A percentile compares a stretch with the other conserved stretches of the same genome.
These are phyloP conservation scores for Aspergillus kassunensis DNA, from an alignment of 495 filamentous ascomycete genomes.

Conservation along the genomic window DNA sequence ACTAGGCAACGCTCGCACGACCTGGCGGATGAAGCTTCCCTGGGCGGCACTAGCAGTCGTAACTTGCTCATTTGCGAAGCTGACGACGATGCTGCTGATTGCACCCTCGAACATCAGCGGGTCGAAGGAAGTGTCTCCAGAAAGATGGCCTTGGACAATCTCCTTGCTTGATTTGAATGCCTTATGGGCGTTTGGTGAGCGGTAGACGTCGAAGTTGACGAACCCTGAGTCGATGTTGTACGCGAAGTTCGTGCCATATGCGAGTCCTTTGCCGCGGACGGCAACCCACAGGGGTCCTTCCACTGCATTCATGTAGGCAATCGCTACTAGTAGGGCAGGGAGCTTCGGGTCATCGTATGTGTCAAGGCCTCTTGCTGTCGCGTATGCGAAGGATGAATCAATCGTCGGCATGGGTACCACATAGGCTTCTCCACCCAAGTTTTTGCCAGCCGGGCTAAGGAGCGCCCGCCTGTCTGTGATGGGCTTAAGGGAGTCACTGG, in stretches of 20 bases:
- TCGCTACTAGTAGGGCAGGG: conserved; percentile 80
- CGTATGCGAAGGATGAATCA: conserved; percentile 85
- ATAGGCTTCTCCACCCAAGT: conserved; percentile 67
- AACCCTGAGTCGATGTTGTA: conserved; percentile 74
- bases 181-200: conserved; percentile 83
- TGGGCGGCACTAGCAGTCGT: conserved; percentile 77
- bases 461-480: conserved; percentile 56
- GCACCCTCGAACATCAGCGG: conserved; percentile 82
- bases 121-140: conserved; percentile 62
- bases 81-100: conserved; percentile 79
- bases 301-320: conserved; percentile 84
- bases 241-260: conserved; percentile 77
- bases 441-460: conserved; percentile 66
- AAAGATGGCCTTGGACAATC: conserved; percentile 67
- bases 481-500: conserved; percentile 48
- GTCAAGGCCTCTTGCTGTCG: conserved; percentile 67
- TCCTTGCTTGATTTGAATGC: conserved; percentile 74
- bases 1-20: conserved; percentile 69
- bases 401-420: conserved; percentile 88
- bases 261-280: conserved; percentile 85
- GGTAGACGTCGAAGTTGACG: conserved; percentile 76
- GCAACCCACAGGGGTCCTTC: conserved; percentile 94
- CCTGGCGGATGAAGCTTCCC: conserved; percentile 76
- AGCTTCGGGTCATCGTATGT: conserved; percentile 72
- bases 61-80: conserved; percentile 78